Conservation (phyloP, 805 yeast species). For the Kluyveromyces wickerhamii region DNA sequence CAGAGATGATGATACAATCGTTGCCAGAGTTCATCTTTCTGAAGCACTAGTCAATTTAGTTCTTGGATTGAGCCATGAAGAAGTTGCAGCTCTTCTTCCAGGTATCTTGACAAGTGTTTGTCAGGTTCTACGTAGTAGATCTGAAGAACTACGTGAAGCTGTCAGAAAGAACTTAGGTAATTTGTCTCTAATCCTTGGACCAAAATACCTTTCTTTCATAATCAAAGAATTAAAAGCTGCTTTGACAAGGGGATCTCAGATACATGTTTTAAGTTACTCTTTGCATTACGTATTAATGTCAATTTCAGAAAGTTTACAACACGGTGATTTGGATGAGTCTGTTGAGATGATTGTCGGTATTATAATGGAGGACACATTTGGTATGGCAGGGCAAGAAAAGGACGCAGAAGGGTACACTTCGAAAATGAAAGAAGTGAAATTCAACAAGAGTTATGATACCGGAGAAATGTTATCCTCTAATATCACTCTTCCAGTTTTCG, state of each 20-base stretch:
- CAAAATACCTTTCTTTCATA: constrained; percentile 64
- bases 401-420: constrained; percentile 88
- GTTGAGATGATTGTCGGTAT: constrained; percentile 54
- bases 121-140: constrained; percentile 75
- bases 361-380: constrained; percentile 89
- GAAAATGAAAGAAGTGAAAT: constrained; percentile 83
- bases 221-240: constrained; percentile 73
- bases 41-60: constrained; percentile 69
- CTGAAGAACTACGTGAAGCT: constrained; percentile 83
- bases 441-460: constrained; percentile 79
- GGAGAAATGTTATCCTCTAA: constrained; percentile 68
- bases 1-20: constrained; percentile 73
- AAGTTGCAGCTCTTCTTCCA: constrained; percentile 56
- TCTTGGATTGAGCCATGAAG: constrained; percentile 50
- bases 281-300: constrained; percentile 64
- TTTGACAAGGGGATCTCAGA: constrained; percentile 80
- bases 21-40: constrained; percentile 67
- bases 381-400: constrained; percentile 86
- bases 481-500: constrained; percentile 51
- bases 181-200: constrained; percentile 59
- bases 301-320: constrained; percentile 37
- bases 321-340: constrained; percentile 71
- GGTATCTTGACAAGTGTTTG: constrained; percentile 81
- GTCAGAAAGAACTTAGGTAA: constrained; percentile 68
- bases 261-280: constrained; percentile 86